phyloP scores from a whole-genome alignment of 169 alveolate genomes.

The Ichthyophthirius multifiliis region DNA sequence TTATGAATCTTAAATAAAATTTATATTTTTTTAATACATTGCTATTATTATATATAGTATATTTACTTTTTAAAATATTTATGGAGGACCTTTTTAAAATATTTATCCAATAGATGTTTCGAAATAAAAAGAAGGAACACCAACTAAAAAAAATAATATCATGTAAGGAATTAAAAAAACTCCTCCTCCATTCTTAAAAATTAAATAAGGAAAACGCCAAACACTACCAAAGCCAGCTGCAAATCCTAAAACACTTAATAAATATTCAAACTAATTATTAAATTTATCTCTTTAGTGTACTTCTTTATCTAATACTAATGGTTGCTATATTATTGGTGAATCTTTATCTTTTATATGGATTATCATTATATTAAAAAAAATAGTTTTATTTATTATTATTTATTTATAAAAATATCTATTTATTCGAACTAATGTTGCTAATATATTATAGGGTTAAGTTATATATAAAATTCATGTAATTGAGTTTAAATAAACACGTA shows the following conservation, averaged over 20 bases:
- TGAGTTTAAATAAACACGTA: too few species aligned
- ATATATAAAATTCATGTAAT: too few species aligned
- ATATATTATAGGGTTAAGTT: too few species aligned
- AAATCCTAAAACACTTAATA: conserved; percentile 38
- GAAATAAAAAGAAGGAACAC: conserved; percentile 32
- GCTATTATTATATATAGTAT: neutral
- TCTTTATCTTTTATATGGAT: too few species aligned
- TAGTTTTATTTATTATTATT: too few species aligned
- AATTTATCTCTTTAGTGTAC: conserved; percentile 35
- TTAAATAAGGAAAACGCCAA: conserved; percentile 46
- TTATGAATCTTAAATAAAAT: neutral
- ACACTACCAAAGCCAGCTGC: conserved; percentile 48
- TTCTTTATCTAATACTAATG: too few species aligned
- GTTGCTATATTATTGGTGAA: too few species aligned
- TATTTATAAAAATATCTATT: too few species aligned
- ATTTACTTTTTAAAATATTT: conserved; percentile 8
- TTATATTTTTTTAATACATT: neutral
- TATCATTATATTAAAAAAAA: too few species aligned
- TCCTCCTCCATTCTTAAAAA: conserved; percentile 48
- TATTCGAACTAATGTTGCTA: too few species aligned
- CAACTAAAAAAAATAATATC: conserved; percentile 10
- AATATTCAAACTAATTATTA: conserved; percentile 11
- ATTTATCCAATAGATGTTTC: conserved; percentile 32
- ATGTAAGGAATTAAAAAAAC: conserved; percentile 33
- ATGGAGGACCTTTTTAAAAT: conserved; percentile 28